Percentiles rank a stretch among this genome's conserved stretches.
Conservation (phyloP, 1,139 yeast genomes). For the Candida buenavistaensis region DNA sequence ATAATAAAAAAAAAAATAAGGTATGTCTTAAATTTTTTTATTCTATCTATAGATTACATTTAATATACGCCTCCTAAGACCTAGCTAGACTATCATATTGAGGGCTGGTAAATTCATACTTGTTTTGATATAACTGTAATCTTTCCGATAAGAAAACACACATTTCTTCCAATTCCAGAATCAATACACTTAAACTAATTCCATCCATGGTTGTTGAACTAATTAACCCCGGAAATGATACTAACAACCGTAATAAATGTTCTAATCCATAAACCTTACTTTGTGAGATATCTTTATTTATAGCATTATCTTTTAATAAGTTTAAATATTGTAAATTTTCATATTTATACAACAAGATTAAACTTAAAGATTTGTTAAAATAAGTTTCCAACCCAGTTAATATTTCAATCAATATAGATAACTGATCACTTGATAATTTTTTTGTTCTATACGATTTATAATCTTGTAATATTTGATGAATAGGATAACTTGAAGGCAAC, state of each 20-base stretch:
- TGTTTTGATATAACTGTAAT: slow-evolving; percentile 45
- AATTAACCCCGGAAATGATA: slow-evolving; percentile 77
- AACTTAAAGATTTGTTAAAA: slow-evolving; percentile 74
- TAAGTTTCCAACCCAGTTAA: slow-evolving; percentile 69
- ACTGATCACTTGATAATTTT: slow-evolving; percentile 24
- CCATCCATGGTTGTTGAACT: slow-evolving; percentile 81
- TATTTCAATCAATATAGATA: slow-evolving; percentile 66
- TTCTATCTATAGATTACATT: not conserved
- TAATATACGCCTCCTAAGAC: slow-evolving; percentile 11
- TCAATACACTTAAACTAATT: slow-evolving; percentile 57
- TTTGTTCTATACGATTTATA: slow-evolving; percentile 25
- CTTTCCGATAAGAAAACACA: slow-evolving; percentile 54
- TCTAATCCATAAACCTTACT: slow-evolving; percentile 67
- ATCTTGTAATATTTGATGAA: slow-evolving; percentile 50
- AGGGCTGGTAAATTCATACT: slow-evolving; percentile 60
- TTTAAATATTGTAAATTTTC: slow-evolving; percentile 82
- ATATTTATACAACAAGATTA: slow-evolving; percentile 73
- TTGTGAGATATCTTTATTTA: slow-evolving; percentile 32
- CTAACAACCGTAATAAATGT: slow-evolving; percentile 71
- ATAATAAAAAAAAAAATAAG: too few species aligned
- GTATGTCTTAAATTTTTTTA: not conserved
- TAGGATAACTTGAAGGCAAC: slow-evolving; percentile 57
- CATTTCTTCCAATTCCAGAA: slow-evolving; percentile 47
- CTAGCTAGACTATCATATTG: slow-evolving; percentile 54
- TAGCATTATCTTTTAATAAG: slow-evolving; percentile 30